Evolutionary conservation across 1,139 yeast species (phyloP), one percentile per base, ranked within the genome.

Genomic region (Hanseniaspora uvarum): DNA sequence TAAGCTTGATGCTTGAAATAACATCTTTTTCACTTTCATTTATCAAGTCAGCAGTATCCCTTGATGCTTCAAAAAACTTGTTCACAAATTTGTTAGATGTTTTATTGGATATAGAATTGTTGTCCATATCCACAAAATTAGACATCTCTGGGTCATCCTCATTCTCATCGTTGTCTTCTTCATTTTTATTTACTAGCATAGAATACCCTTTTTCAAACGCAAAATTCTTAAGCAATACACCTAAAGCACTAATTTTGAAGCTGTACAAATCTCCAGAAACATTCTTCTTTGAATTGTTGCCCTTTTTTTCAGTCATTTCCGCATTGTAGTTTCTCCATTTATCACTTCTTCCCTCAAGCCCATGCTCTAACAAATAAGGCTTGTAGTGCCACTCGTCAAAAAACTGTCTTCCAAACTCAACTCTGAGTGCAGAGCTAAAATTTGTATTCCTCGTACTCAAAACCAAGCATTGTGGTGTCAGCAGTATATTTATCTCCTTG

Each of bases 11-110:
- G 71, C 71, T 55, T 71, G 74, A 48, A 67, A 63, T 72, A 31
- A 74, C 70, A 50, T 79, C 83, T 23, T 77, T 68, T 56, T 71
- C 76, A 53, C 70, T 72, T 55, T 79, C 77, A 21, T 79, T 65
- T 39, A 78, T 72, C 8, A 76, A 69, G 41, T 44, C 51, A 23
- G 33, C 33, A 12, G 43, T 45, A 19, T 53, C 56, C 3, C 38
- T 14, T 19, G 38, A 36, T 41, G 49, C 28, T 11, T 46, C 47
- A 36, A 46, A 41, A n/a, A 44, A 45, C 11, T 45, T 44, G 33
- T 47, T 46, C 33, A 52, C 19, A 4, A 34, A 12, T 14, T 38
- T 46, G 10, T 41, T 33, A 5, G 36, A 21, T 14, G 26, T 16
- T 5, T 38, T 31, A 14, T 31, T 21, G 1, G 34, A 31, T 6